phyloP scores from a whole-genome alignment of 345 rosid species.

The Eucalyptus cloeziana region DNA sequence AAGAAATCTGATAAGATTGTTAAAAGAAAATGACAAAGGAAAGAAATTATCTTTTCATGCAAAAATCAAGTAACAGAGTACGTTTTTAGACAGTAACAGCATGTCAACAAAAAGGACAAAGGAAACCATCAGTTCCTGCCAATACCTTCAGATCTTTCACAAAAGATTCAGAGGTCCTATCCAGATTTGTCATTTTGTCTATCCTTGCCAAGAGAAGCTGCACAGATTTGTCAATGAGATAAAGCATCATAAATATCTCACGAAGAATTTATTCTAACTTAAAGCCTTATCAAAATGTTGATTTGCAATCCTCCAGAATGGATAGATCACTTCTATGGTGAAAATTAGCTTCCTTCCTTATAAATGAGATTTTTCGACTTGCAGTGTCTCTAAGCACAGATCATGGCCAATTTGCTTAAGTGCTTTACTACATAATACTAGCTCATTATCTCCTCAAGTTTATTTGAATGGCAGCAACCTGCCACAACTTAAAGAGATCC shows the following conservation, averaged over 20 bases:
- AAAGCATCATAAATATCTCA: not conserved
- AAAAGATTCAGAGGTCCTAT: conserved; percentile 16
- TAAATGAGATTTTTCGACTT: not conserved
- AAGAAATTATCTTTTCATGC: not conserved
- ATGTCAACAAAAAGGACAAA: not conserved
- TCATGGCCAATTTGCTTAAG: not conserved
- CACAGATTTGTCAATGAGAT: not conserved
- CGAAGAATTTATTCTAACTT: not conserved
- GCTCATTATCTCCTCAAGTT: not conserved
- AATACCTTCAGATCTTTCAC: conserved; percentile 36
- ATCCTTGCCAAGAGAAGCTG: conserved; percentile 52
- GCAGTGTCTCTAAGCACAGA: not conserved
- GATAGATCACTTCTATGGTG: not conserved
- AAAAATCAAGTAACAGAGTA: not conserved
- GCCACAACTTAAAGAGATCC: not conserved
- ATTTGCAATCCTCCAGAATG: not conserved
- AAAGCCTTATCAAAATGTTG: not conserved
- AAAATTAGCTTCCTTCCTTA: not conserved
- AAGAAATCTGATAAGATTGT: not conserved
- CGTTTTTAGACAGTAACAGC: not conserved
- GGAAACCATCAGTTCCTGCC: not conserved
- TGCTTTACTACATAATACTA: not conserved
- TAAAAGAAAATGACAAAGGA: not conserved
- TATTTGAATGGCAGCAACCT: not conserved
- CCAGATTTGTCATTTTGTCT: conserved; percentile 8